Evolutionary conservation across 805 yeast genomes (phyloP), one percentile per base, ranked within the genome.

Genomic region (Isabelozyma pseudorhagii): DNA sequence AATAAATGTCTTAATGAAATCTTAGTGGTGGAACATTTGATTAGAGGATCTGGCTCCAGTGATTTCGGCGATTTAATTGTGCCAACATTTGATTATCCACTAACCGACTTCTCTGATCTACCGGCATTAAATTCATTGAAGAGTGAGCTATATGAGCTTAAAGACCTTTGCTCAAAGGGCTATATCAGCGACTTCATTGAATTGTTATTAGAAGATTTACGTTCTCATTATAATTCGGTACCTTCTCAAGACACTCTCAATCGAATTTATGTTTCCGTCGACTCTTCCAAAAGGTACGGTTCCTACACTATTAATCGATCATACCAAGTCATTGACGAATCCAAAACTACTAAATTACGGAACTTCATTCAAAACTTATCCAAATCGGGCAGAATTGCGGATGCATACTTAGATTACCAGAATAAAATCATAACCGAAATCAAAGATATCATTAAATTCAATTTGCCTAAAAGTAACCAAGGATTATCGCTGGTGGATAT

Each of bases 371-470:
- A 68, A 7, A 87, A 86, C 25, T 72, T 93, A 18, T 71, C 80
- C 8, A 77, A 83, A 55, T 79, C 89, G 42, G 85, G 84, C 21
- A 82, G 80, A 54, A 62, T 89, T 27, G 74, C 79, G 1, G 70
- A 78, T 11, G 88, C 96, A 0, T 83, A 85, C 54, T 72, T 75
- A 39, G 61, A 71, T 3, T 91, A 87, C 62, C 88, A 85, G 57
- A 93, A 84, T 21, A 75, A 75, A 15, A 81, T 88, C n/a, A 71
- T 84, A 10, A 70, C 76, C 1, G 96, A 91, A 56, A 75, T 89
- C 47, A 90, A 90, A 63, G 76, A 79, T 11, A 81, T 90, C 13
- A 88, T 92, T 38, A 81, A 88, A 51, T 69, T 69, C 4, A 73
- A 81, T 55, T 62, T 91, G 46, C 97, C 96, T 0, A 74, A 65